phyloP scores from a whole-genome alignment of 805 yeast species.

The Candida multigemmis region DNA sequence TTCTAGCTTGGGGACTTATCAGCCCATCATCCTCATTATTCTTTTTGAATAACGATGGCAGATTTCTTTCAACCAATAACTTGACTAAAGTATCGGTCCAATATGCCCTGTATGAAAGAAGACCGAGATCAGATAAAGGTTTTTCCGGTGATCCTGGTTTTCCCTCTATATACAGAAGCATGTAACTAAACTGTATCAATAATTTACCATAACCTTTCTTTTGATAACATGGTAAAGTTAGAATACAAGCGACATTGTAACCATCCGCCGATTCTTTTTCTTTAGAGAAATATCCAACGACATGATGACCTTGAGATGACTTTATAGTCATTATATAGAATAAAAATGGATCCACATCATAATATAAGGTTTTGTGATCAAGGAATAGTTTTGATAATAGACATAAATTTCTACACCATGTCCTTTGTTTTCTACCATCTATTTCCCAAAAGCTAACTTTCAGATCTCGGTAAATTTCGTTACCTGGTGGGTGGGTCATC shows the following conservation, averaged over 20 bases:
- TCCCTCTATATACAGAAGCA: constrained; percentile 76
- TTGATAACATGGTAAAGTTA: constrained; percentile 94
- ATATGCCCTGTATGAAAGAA: constrained; percentile 85
- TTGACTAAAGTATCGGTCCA: constrained; percentile 90
- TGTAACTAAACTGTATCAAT: constrained; percentile 88
- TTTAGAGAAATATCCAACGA: constrained; percentile 94
- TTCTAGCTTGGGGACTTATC: constrained; percentile 11
- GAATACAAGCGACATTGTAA: constrained; percentile 94
- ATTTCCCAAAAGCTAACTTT: constrained; percentile 93
- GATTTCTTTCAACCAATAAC: constrained; percentile 52
- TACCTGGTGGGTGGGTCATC: constrained; percentile 95
- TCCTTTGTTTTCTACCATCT: constrained; percentile 91
- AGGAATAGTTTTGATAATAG: constrained; percentile 80
- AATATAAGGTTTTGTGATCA: constrained; percentile 93
- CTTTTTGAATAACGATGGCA: constrained; percentile 26
- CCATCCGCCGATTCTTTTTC: constrained; percentile 95
- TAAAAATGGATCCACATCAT: constrained; percentile 95
- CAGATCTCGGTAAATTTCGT: constrained; percentile 91
- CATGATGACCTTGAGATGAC: constrained; percentile 87
- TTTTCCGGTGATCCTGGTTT: constrained; percentile 97
- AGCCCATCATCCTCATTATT: constrained; percentile 21
- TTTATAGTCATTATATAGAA: constrained; percentile 92
- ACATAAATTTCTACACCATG: constrained; percentile 96
- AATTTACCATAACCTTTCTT: constrained; percentile 90
- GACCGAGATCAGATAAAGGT: constrained; percentile 91